phyloP scores from a whole-genome alignment of 1,284 basidiomycete species.

The Peniophora sp. region DNA sequence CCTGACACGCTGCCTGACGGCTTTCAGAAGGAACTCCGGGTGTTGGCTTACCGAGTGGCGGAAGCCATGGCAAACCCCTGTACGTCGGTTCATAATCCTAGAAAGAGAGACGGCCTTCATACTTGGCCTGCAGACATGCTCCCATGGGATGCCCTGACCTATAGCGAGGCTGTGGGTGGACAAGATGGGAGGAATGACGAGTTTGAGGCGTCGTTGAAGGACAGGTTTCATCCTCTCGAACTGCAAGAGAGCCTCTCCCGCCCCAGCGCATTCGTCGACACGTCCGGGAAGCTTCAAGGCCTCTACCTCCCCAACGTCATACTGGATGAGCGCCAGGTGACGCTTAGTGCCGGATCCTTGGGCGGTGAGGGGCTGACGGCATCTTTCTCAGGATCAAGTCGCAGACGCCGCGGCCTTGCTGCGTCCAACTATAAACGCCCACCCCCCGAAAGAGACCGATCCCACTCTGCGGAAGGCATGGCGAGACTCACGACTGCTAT shows the following conservation, averaged over 20 bases:
- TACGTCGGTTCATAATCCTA: too few relatives aligned
- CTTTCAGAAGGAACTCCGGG: too few relatives aligned
- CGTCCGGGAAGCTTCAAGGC: background rate
- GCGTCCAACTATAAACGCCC: background rate
- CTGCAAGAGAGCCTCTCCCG: background rate
- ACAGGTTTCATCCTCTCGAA: background rate
- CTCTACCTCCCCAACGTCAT: background rate
- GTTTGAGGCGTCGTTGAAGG: background rate
- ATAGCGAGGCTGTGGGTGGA: background rate
- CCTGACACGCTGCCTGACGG: too few relatives aligned
- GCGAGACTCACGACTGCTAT: too few relatives aligned
- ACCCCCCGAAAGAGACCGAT: too few relatives aligned
- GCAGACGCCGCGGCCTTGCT: background rate
- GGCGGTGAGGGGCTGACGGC: too few relatives aligned
- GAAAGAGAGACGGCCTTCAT: too few relatives aligned
- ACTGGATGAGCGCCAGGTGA: background rate
- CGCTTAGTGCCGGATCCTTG: too few relatives aligned
- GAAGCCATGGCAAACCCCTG: too few relatives aligned
- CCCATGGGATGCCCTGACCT: background rate
- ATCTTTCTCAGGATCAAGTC: background rate
- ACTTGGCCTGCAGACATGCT: too few relatives aligned
- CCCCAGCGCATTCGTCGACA: background rate
- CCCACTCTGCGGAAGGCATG: too few relatives aligned
- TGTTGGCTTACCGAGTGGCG: too few relatives aligned
- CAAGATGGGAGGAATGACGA: background rate